Evolutionary conservation across 169 alveolate genomes (phyloP).

Genomic region (Eimeria acervulina): DNA sequence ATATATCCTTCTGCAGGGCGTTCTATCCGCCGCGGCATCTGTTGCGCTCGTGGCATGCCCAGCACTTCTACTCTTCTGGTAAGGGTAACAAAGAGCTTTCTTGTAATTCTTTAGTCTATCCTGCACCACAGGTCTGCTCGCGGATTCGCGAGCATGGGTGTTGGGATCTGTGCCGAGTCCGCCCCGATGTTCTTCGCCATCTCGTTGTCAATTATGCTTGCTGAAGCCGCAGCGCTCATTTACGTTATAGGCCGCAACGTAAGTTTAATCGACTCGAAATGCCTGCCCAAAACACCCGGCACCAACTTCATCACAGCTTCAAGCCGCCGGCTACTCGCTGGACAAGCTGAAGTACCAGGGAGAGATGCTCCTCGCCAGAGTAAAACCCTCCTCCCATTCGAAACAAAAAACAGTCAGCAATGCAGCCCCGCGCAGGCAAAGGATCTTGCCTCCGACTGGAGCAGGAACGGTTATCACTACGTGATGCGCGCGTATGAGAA

Average conservation of each 20-base stretch:
- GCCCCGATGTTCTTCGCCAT: slow-evolving; percentile 74
- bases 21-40: slow-evolving; percentile 44
- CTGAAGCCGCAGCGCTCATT: slow-evolving; percentile 55
- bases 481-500: slow-evolving; percentile 59
- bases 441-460: slow-evolving; percentile 7
- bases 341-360: slow-evolving; percentile 39
- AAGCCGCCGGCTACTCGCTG: slow-evolving; percentile 65
- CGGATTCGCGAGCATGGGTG: slow-evolving; percentile 75
- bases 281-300: neutral
- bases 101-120: neutral
- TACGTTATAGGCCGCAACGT: slow-evolving; percentile 56
- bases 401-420: neutral
- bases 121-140: slow-evolving; percentile 60
- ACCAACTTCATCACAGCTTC: slow-evolving; percentile 18
- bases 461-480: slow-evolving; percentile 69
- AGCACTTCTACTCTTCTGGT: slow-evolving; percentile 63
- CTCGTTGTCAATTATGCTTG: slow-evolving; percentile 52
- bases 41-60: slow-evolving; percentile 73
- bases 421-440: neutral
- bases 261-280: neutral
- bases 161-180: slow-evolving; percentile 70
- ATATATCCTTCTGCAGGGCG: slow-evolving; percentile 2
- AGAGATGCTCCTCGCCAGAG: slow-evolving; percentile 17
- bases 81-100: too few relatives aligned
- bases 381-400: neutral